phyloP scores from a whole-genome alignment of 257 asterid genomes.

The Plantago ovata region DNA sequence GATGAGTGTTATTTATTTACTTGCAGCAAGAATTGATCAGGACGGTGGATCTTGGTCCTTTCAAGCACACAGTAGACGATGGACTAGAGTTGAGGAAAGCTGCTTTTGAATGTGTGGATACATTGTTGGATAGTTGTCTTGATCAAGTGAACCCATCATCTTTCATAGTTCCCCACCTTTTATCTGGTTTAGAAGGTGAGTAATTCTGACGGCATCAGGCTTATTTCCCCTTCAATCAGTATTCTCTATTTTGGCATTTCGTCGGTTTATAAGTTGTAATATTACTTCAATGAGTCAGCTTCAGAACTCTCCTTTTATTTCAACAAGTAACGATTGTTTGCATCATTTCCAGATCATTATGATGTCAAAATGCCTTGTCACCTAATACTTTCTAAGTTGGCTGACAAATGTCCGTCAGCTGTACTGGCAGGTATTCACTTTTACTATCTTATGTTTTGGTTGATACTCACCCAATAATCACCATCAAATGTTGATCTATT shows the following conservation, averaged over 20 bases:
- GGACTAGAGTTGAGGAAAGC: conserved; percentile 99
- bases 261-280: background rate
- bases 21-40: conserved; percentile 97
- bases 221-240: conserved; percentile 12
- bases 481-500: background rate
- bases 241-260: background rate
- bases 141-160: conserved; percentile 99
- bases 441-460: conserved; percentile 3
- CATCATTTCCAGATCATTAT: conserved; percentile 72
- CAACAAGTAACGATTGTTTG: conserved; percentile 13
- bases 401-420: conserved; percentile 96
- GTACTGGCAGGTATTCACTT: conserved; percentile 82
- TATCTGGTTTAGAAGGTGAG: conserved; percentile 96
- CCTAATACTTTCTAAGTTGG: conserved; percentile 94
- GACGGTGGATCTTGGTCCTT: conserved; percentile 98
- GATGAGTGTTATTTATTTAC: conserved; percentile 16
- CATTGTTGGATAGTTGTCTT: conserved; percentile 91
- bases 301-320: conserved; percentile 1
- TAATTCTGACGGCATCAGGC: conserved; percentile 1
- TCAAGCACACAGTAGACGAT: conserved; percentile 99
- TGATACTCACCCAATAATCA: background rate
- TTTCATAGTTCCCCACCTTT: conserved; percentile 87
- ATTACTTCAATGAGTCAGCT: background rate
- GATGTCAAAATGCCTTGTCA: conserved; percentile 99
- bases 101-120: conserved; percentile 96